Evolutionary conservation across 768 basidiomycete genomes (phyloP).

Genomic region (Suillus discolor): DNA sequence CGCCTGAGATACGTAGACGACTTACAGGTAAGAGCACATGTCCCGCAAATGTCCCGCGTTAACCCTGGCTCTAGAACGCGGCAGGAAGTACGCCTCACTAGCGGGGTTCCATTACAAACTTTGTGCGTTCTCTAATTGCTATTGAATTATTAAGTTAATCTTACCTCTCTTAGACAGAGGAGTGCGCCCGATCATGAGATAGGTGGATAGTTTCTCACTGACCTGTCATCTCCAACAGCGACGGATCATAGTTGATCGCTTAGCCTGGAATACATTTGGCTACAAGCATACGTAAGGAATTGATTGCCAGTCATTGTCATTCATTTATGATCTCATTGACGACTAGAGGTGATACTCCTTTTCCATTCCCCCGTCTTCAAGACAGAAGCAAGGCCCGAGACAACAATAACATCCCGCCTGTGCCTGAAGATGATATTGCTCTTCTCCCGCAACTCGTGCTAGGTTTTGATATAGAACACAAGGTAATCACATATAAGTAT

Average conservation of each 20-base stretch:
- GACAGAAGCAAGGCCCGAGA: neutral
- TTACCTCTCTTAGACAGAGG: slow-evolving; percentile 3
- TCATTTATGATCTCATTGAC: neutral
- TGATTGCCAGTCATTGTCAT: neutral
- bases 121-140: neutral
- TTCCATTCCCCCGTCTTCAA: neutral
- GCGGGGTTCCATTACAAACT: slow-evolving; percentile 7
- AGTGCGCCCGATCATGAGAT: slow-evolving; percentile 1
- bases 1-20: slow-evolving; percentile 1
- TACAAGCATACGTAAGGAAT: neutral
- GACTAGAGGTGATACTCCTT: neutral
- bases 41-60: neutral
- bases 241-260: slow-evolving; percentile 7
- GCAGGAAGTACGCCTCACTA: slow-evolving; percentile 4
- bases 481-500: neutral
- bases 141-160: neutral
- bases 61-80: slow-evolving; percentile 8
- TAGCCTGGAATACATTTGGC: slow-evolving; percentile 1
- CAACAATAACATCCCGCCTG: neutral
- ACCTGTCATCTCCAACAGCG: slow-evolving; percentile 5
- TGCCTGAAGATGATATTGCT: neutral
- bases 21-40: slow-evolving; percentile 5
- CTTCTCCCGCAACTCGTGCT: slow-evolving; percentile 4
- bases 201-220: neutral
- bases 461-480: slow-evolving; percentile 5